Evolutionary conservation across 768 basidiomycete genomes (phyloP), one percentile per base, ranked within the genome.

Genomic region (Phanerodontia chrysosporium): DNA sequence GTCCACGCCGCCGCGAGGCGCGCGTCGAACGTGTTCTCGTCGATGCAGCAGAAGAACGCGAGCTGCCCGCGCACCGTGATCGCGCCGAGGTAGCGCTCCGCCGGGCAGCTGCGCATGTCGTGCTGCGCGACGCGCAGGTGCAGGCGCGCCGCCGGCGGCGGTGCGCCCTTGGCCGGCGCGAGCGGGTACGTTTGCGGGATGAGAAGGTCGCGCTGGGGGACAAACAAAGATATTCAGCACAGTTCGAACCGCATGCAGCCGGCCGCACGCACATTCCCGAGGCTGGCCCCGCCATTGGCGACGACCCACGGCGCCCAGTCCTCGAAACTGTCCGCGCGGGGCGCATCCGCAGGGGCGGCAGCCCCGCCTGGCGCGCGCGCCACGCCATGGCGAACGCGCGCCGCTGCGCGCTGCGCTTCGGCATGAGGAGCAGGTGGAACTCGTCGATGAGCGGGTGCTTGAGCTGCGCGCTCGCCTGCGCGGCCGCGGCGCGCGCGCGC

Each of bases 371-470:
- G 42, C 59, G 42, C 2, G 62, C 61, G 24, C 62, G 51, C 71
- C 72, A 73, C 24, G 64, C 58, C 49, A 61, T 35, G 1, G 67
- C 66, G 2, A 62, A 53, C 12, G 22, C 64, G 54, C 65, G 70
- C 53, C 65, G 64, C 55, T 29, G 49, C 9, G 56, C 48, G 7
- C 58, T 6, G 4, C 58, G 61, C 44, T 69, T 66, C 1, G 39
- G 56, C 2, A 71, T 56, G 13, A 62, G 60, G 8, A 71, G 65
- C 0, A 52, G 66, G 2, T 66, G 65, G 4, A 83, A 69, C 53
- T 83, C 81, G 42, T 78, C 64, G 45, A 80, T 75, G 25, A 84
- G 66, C 1, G 82, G 83, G 57, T 83, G 77, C 0, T 65, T 69
- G 0, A 79, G 63, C 22, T 61, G 62, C 0, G 76, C 66, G 57